Evolutionary conservation across 176 grass and related monocot species (phyloP).

Genomic region (bread wheat (Triticum aestivum)): IWGSC_CS_RefSeq_v2.1 NC_057810.1:416660915-416661414

Average conservation of each 20-base stretch:
- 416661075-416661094: slow-evolving; percentile 80
- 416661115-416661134: slow-evolving; percentile 79
- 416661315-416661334: no score
- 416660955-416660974: neutral
- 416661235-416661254: neutral
- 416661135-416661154: slow-evolving; percentile 75
- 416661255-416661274: no score
- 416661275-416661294: no score
- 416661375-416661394: no score
- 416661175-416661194: slow-evolving; percentile 93
- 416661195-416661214: neutral
- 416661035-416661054: slow-evolving; percentile 8
- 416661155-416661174: slow-evolving; percentile 88
- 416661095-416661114: slow-evolving; percentile 70
- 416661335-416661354: no score
- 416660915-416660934: slow-evolving; percentile 65
- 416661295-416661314: no score
- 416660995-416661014: neutral
- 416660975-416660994: neutral
- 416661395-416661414: no score
- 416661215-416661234: slow-evolving; percentile 2
- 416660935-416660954: slow-evolving; percentile 84
- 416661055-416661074: slow-evolving; percentile 87
- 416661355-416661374: no score
- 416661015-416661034: neutral